These are phyloP conservation scores for Achaetomium macrosporum DNA, from an alignment of 2,329 filamentous ascomycete genomes.

Conservation along the genomic window DNA sequence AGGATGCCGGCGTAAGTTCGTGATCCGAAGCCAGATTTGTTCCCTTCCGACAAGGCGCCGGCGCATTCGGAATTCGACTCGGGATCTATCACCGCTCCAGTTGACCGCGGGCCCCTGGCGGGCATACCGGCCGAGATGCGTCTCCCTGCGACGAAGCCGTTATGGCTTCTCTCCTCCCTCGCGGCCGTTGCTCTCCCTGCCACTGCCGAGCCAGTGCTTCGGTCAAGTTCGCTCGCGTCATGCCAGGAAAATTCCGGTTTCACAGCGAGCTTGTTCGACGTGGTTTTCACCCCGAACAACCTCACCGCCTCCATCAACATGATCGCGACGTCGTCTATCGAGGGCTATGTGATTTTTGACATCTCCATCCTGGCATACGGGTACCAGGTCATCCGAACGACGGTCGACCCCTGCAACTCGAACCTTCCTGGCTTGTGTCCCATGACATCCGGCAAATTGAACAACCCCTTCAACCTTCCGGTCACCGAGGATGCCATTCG, in stretches of 20 bases:
- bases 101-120: background rate
- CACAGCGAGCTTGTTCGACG: constrained; percentile 73
- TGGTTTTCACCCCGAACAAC: constrained; percentile 63
- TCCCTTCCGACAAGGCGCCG: background rate
- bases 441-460: constrained; percentile 63
- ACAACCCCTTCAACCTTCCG: constrained; percentile 51
- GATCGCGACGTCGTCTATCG: constrained; percentile 66
- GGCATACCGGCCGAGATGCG: constrained; percentile 36
- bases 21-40: background rate
- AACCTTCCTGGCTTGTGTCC: constrained; percentile 68
- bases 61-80: background rate
- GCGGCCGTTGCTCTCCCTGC: constrained; percentile 40
- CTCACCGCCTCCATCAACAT: constrained; percentile 60
- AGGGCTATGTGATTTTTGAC: constrained; percentile 67
- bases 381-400: constrained; percentile 54
- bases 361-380: constrained; percentile 69
- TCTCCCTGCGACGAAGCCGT: constrained; percentile 37
- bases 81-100: background rate
- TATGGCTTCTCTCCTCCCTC: constrained; percentile 41
- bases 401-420: constrained; percentile 62
- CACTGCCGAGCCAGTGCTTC: constrained; percentile 54
- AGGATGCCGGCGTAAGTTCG: constrained; percentile 7
- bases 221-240: constrained; percentile 75
- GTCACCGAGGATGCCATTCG: constrained; percentile 50
- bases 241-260: constrained; percentile 74